Percentiles rank a stretch among this genome's conserved stretches.
These are phyloP conservation scores for Ceratobasidium sp. DNA, from an alignment of 1,284 basidiomycete genomes.

Conservation along the genomic window DNA sequence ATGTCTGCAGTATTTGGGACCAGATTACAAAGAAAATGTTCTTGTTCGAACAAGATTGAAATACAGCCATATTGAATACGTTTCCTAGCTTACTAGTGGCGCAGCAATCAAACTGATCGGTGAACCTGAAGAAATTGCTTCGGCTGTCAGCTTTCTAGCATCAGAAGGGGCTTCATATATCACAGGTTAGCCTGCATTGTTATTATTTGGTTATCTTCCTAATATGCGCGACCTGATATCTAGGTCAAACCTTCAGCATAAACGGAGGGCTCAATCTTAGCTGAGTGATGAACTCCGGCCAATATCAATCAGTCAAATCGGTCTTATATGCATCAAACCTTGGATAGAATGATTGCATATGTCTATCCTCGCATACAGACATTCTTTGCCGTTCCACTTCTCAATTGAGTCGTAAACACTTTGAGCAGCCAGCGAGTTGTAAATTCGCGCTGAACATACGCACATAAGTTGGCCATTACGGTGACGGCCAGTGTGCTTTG, in stretches of 20 bases:
- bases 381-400: too few species aligned
- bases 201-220: neutral
- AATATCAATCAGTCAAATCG: too few species aligned
- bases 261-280: neutral
- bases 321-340: too few species aligned
- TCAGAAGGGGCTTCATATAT: slow-evolving; percentile 44
- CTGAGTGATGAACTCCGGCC: too few species aligned
- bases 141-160: slow-evolving; percentile 41
- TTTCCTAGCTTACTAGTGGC: neutral
- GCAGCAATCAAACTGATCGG: slow-evolving; percentile 39
- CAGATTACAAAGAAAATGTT: slow-evolving; percentile 32
- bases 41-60: neutral
- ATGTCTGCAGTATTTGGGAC: neutral
- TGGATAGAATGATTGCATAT: too few species aligned
- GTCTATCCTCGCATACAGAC: too few species aligned
- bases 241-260: neutral
- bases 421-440: too few species aligned
- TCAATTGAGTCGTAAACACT: too few species aligned
- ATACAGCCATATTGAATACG: neutral
- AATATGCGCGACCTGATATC: neutral
- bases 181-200: slow-evolving; percentile 40
- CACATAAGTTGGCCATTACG: too few species aligned
- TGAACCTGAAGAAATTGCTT: slow-evolving; percentile 40
- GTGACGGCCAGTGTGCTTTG: too few species aligned
- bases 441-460: too few species aligned